Evolutionary conservation across 768 basidiomycete species (phyloP), one percentile per base, ranked within the genome.

Genomic region (Neoboletus brunneissimus): DNA sequence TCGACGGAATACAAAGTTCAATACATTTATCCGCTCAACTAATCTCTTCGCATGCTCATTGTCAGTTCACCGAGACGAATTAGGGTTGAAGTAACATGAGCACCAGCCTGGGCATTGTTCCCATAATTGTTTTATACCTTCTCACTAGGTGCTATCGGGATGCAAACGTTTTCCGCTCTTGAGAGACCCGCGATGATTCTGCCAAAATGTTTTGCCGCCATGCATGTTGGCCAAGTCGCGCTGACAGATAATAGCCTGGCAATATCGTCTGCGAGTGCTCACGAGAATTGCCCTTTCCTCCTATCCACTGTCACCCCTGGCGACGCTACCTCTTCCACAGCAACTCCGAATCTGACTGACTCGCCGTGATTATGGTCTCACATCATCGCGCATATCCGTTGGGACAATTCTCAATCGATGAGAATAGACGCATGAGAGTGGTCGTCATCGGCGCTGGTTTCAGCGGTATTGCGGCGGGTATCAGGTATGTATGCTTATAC

Each of bases 371-470:
- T 32, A 18, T 32, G 23, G n/a, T 32, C 25, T n/a, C 18, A 1
- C 35, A 29, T 37, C 22, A 13, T n/a, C 13, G 22, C 5, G 18
- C 15, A 13, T 68, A 64, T 61, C 54, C 62, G 11, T 57, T 80
- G 22, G 79, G 78, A 1, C 64, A 74, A 37, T 82, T 82, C 57
- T 70, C 75, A 29, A 75, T 85, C 51, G 83, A 84, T 62, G 81
- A 82, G 45, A 64, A 75, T 29, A 75, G 82, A 27, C 81, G 77
- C 18, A 79, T 85, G 52, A 81, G 76, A 59, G 81, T 85, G 27
- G 76, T 81, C 5, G 71, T 77, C 27, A 80, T 86, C 34, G 84
- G 85, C 34, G 81, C 83, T 11, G 83, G 85, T 2, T 85, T 77
- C 65, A 80, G 80, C 45, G 84, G 84, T 4, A 81, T 86, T 58